Percentiles rank a stretch among this genome's conserved stretches.
Conservation (phyloP, 1,139 yeast genomes). For the Hyphopichia burtonii region DNA sequence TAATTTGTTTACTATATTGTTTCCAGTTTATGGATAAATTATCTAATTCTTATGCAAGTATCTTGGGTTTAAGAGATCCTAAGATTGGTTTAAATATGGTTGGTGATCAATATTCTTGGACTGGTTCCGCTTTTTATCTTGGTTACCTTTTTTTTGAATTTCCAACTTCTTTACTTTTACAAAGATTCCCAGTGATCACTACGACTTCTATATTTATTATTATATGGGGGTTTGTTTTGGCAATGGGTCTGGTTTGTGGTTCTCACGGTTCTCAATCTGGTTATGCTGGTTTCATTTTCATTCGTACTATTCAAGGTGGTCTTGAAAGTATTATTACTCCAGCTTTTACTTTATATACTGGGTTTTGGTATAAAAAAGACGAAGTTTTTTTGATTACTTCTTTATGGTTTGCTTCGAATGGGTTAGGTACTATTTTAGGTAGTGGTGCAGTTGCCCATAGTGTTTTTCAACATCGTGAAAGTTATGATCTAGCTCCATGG, state of each 20-base stretch:
- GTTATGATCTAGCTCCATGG: slow-evolving; percentile 26
- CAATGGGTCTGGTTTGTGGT: slow-evolving; percentile 21
- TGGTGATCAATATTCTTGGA: slow-evolving; percentile 55
- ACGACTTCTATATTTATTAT: slow-evolving; percentile 22
- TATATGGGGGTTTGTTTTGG: slow-evolving; percentile 29
- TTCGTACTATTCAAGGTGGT: slow-evolving; percentile 45
- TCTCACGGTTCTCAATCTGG: slow-evolving; percentile 18
- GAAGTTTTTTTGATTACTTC: slow-evolving; percentile 24
- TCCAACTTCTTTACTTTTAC: slow-evolving; percentile 43
- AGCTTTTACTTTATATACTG: slow-evolving; percentile 52
- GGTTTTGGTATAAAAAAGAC: slow-evolving; percentile 25
- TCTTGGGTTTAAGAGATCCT: slow-evolving; percentile 50
- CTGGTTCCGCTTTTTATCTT: slow-evolving; percentile 54
- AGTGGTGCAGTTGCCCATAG: slow-evolving; percentile 25
- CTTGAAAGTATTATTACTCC: slow-evolving; percentile 57
- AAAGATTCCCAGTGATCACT: slow-evolving; percentile 32
- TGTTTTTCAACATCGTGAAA: slow-evolving; percentile 14
- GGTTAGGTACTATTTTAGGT: slow-evolving; percentile 27
- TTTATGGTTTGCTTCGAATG: slow-evolving; percentile 33
- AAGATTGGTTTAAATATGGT: slow-evolving; percentile 42
- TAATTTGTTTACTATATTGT: slow-evolving; percentile 55
- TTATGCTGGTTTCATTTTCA: slow-evolving; percentile 24
- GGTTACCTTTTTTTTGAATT: slow-evolving; percentile 51
- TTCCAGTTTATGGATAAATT: slow-evolving; percentile 67
- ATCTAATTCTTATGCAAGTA: slow-evolving; percentile 57